Conservation (phyloP, 2,329 filamentous ascomycete genomes). For the Sporothrix curviconia region DNA sequence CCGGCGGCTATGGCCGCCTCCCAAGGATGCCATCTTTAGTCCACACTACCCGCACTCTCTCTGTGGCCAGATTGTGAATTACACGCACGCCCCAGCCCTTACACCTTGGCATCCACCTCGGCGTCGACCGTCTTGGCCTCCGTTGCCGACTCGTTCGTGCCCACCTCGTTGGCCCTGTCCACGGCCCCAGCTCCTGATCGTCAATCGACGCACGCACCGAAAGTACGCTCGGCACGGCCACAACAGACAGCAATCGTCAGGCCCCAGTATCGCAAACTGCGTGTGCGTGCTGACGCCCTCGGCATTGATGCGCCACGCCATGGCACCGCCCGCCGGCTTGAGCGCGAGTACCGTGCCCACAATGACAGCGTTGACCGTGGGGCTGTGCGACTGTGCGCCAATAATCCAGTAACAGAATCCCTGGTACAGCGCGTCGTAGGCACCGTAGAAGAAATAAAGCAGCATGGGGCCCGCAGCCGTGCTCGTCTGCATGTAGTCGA, state of each 20-base stretch:
- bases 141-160: background rate
- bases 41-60: too few species aligned
- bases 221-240: constrained; percentile 37
- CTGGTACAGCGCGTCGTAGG: constrained; percentile 63
- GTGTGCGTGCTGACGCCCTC: constrained; percentile 37
- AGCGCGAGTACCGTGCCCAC: constrained; percentile 43
- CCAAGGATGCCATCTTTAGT: too few species aligned
- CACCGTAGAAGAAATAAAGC: constrained; percentile 64
- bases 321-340: constrained; percentile 27
- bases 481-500: constrained; percentile 23
- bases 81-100: too few species aligned
- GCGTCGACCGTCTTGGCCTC: background rate
- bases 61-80: too few species aligned
- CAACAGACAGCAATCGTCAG: constrained; percentile 36
- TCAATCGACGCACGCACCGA: constrained; percentile 29
- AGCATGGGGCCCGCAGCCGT: constrained; percentile 42
- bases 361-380: constrained; percentile 35
- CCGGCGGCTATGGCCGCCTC: too few species aligned
- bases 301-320: constrained; percentile 35
- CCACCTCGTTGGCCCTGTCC: constrained; percentile 4
- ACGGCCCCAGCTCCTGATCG: constrained; percentile 23
- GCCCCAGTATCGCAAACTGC: constrained; percentile 41
- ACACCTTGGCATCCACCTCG: background rate
- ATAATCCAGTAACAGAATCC: constrained; percentile 56
- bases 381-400: constrained; percentile 37